These are phyloP conservation scores for Pseudogymnoascus sp. DNA, from an alignment of 2,329 filamentous ascomycete genomes.

Conservation along the genomic window DNA sequence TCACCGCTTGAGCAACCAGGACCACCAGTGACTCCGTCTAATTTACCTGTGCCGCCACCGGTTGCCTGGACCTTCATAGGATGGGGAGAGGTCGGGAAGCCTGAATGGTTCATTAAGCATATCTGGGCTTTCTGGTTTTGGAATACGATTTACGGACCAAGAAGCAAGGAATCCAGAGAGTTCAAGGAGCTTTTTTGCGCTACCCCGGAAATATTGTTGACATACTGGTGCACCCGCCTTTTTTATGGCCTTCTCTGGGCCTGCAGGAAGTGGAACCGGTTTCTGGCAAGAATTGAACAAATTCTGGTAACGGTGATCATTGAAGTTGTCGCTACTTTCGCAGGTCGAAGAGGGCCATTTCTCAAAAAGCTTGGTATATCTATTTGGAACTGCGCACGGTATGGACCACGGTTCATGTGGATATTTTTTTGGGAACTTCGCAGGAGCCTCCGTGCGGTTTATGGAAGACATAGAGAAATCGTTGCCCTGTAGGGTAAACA, in stretches of 20 bases:
- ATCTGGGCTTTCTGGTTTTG: neutral
- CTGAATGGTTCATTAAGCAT: conserved; percentile 1
- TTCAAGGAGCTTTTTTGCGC: neutral
- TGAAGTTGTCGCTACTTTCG: neutral
- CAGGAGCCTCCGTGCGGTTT: neutral
- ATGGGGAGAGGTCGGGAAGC: neutral
- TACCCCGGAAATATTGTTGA: neutral
- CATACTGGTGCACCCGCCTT: neutral
- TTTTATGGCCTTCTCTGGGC: neutral
- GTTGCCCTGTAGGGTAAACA: neutral
- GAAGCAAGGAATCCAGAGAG: neutral
- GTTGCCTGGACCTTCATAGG: neutral
- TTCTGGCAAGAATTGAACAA: neutral
- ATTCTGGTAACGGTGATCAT: neutral
- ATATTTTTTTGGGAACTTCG: neutral
- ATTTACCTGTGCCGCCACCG: neutral
- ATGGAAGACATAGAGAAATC: neutral
- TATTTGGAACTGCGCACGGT: neutral
- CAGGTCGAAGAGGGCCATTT: neutral
- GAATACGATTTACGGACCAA: conserved; percentile 6
- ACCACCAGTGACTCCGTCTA: neutral
- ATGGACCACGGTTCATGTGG: conserved; percentile 6
- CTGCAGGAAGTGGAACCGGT: neutral
- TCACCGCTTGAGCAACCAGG: neutral
- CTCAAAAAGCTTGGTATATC: neutral